These are phyloP conservation scores for Phytophthora idaei DNA, from an alignment of 352 stramenopile genomes.

Conservation along the genomic window DNA sequence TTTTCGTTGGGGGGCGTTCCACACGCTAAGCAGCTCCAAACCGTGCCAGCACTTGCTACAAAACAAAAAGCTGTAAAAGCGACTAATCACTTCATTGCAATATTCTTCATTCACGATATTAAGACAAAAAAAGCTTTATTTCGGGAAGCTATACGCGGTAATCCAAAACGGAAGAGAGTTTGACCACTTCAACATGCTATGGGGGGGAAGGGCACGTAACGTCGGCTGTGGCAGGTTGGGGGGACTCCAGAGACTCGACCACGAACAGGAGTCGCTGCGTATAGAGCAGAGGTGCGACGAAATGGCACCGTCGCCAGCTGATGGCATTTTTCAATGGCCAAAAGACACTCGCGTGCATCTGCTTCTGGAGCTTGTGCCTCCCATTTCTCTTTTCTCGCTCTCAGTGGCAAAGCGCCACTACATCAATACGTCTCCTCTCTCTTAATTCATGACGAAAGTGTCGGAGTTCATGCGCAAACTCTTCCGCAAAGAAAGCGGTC, in stretches of 20 bases:
- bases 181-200: constrained; percentile 23
- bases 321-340: constrained; percentile 11
- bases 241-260: constrained; percentile 1
- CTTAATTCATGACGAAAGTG: constrained; percentile 41
- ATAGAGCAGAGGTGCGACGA: constrained; percentile 18
- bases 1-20: too few relatives aligned
- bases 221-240: not conserved
- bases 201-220: constrained; percentile 20
- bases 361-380: constrained; percentile 1
- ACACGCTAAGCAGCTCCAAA: too few relatives aligned
- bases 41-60: too few relatives aligned
- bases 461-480: constrained; percentile 53
- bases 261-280: constrained; percentile 6
- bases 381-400: constrained; percentile 20
- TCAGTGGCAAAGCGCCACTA: constrained; percentile 26
- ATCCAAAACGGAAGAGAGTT: constrained; percentile 27
- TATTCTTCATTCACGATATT: not conserved
- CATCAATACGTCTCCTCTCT: not conserved
- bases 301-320: constrained; percentile 13
- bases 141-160: constrained; percentile 1
- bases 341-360: not conserved
- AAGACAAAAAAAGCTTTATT: not conserved
- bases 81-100: too few relatives aligned
- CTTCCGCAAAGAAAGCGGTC: constrained; percentile 43
- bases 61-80: too few relatives aligned